Evolutionary conservation across 1,284 basidiomycete genomes (phyloP), one percentile per base, ranked within the genome.

Genomic region (Apiotrichum mycotoxinovorans): DNA sequence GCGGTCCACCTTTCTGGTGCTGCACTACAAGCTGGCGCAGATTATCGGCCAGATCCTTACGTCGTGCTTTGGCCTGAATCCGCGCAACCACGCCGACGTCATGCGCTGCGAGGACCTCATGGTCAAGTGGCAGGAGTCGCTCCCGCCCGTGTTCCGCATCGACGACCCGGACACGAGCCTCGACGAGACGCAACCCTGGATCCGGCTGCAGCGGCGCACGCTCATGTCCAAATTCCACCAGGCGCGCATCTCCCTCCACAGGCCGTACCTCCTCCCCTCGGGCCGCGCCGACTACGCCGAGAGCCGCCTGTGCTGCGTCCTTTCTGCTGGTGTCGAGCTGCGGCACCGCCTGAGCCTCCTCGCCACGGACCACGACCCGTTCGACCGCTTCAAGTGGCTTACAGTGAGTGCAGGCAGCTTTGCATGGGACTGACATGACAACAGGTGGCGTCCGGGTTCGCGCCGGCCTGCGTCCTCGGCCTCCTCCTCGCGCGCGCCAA

Each of bases 371-470:
- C 27, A 30, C 17, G 66, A 66, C 38, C 65, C 68, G 0, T 59
- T 70, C 9, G 68, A 70, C 55, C 55, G 68, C 22, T 67, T 68
- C 63, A 70, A 70, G 60, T 70, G 68, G 68, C 66, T 68, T 54
- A 68, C 66, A 1, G 66, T 66, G 53, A 61, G 66, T 59, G 5
- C 15, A 1, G 2, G 2, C 10, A 25, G 34, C 11, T 14, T 23
- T 27, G 23, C 10, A 38, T 20, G n/a, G 15, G 34, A n/a, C 52
- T 54, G 30, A 54, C 46, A 25, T n/a, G n/a, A n/a, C 20, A 27
- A 22, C 54, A 67, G 64, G 67, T 69, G 2, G 68, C 66, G 17
- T 64, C 62, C 3, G 68, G 68, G 11, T 69, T 69, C 43, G 57
- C 64, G 7, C 59, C 66, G 2, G 66, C 68, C 23, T 63, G 60